A percentile compares a stretch with the other conserved stretches of the same genome.
These are phyloP conservation scores for Gleditsia sinensis DNA, from an alignment of 306 rosid species.

Conservation along the genomic window DNA sequence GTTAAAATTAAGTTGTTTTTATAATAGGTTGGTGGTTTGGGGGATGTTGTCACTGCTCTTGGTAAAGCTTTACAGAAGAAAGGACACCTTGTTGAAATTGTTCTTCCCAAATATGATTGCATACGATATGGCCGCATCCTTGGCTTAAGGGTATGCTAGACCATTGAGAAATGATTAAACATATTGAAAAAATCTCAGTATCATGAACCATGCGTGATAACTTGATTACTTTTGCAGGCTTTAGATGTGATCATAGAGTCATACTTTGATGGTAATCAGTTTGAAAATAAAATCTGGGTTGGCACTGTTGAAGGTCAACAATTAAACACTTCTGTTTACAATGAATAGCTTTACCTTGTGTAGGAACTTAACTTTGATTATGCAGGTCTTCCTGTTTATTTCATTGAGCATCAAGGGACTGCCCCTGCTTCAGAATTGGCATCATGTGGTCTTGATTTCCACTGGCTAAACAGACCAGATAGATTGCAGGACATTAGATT, in stretches of 20 bases:
- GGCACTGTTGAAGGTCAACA: slow-evolving; percentile 83
- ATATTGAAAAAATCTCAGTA: background rate
- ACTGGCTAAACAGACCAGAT: slow-evolving; percentile 69
- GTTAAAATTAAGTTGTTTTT: slow-evolving; percentile 35
- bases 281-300: slow-evolving; percentile 88
- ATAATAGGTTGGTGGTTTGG: slow-evolving; percentile 95
- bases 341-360: background rate
- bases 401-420: slow-evolving; percentile 91
- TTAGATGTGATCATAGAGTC: slow-evolving; percentile 73
- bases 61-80: slow-evolving; percentile 80
- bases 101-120: slow-evolving; percentile 95
- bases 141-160: slow-evolving; percentile 71
- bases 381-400: slow-evolving; percentile 95
- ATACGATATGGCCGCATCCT: slow-evolving; percentile 58
- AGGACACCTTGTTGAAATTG: slow-evolving; percentile 93
- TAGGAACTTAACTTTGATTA: slow-evolving; percentile 16
- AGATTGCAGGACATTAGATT: slow-evolving; percentile 95
- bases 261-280: slow-evolving; percentile 71
- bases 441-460: slow-evolving; percentile 80
- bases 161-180: slow-evolving; percentile 25
- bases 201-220: slow-evolving; percentile 31
- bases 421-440: slow-evolving; percentile 77
- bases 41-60: slow-evolving; percentile 91
- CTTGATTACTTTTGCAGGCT: slow-evolving; percentile 49
- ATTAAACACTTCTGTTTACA: slow-evolving; percentile 28